Evolutionary conservation across 2,329 filamentous ascomycete species (phyloP).

Genomic region (Trichoderma sp.): DNA sequence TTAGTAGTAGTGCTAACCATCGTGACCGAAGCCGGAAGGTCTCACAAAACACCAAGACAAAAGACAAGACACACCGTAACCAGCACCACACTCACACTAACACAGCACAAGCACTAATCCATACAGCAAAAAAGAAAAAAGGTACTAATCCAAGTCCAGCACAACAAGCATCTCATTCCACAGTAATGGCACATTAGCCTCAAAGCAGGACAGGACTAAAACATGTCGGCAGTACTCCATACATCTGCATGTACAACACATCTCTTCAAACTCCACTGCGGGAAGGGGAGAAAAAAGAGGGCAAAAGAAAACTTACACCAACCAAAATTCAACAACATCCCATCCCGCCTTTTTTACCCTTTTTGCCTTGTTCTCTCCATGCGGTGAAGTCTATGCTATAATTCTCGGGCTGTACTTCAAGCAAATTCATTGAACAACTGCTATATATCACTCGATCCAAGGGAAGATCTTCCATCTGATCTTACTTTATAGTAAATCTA

Average conservation of each 20-base stretch:
- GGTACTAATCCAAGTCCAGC: neutral
- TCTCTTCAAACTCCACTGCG: slow-evolving; percentile 9
- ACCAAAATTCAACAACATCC: neutral
- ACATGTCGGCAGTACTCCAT: slow-evolving; percentile 7
- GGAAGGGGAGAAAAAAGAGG: neutral
- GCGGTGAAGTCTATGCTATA: neutral
- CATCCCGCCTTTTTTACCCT: neutral
- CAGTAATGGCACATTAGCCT: neutral
- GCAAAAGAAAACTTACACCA: neutral
- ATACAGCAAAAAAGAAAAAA: neutral
- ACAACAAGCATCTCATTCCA: neutral
- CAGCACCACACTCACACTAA: neutral
- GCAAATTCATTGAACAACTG: neutral
- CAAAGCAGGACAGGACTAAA: neutral
- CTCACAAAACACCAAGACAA: neutral
- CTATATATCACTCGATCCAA: neutral
- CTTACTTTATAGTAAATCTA: neutral
- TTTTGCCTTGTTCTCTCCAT: neutral
- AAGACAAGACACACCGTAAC: neutral
- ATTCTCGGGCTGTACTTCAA: too few relatives aligned
- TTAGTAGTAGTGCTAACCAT: neutral
- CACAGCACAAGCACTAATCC: neutral
- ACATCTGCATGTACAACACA: slow-evolving; percentile 17
- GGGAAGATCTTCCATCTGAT: neutral
- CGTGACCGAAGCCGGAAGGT: neutral